Base-by-base conservation (phyloP, 2,329 filamentous ascomycete genomes). In the Albifimbria verrucaria region DNA sequence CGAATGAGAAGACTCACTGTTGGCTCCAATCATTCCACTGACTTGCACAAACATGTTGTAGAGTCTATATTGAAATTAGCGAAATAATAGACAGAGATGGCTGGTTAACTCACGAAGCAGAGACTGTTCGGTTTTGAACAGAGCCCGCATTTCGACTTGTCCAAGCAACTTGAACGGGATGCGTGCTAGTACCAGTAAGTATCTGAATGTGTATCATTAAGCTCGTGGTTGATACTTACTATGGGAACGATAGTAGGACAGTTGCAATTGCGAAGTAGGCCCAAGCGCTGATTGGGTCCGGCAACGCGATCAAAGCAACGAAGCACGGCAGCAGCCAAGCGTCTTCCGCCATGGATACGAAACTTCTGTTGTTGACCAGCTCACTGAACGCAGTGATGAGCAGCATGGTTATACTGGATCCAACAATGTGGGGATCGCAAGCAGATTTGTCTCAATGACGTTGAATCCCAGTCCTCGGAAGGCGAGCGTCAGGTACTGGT, bases 91-190 rank as follows among this genome's bases (percentile, higher is more conserved):
- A 2, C 12, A 2, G 18, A 25, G 12, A 6, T 15, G 4, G 26
- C 6, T 15, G 6, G 15, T 49, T 22, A 2, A 55, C 68, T 55
- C 55, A 70, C 70, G 65, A 65, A 7, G 68, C 67, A 52, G 68
- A 71, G 18, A 85, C 79, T 2, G 82, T 81, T 26, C 82, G 69
- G 28, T 81, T 84, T 44, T 81, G 74, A 3, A 85, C 82, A 12
- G 77, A 77, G 47, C 81, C 80, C 0, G 80, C 76, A 58, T 85
- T 85, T 48, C 81, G 72, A 25, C 77, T 81, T 3, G 76, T 81
- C 70, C 80, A 80, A 0, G 79, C 81, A 3, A 83, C 81, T 32
- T 83, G 72, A n/a, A 85, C 78, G 0, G 82, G 80, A 60, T 85
- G 78, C 6, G 66, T 65, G 51, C 66, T 67, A 23, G 7, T 4